These are phyloP conservation scores for Musa itinerans DNA, from an alignment of 176 grass and related monocot genomes.

Conservation along the genomic window DNA sequence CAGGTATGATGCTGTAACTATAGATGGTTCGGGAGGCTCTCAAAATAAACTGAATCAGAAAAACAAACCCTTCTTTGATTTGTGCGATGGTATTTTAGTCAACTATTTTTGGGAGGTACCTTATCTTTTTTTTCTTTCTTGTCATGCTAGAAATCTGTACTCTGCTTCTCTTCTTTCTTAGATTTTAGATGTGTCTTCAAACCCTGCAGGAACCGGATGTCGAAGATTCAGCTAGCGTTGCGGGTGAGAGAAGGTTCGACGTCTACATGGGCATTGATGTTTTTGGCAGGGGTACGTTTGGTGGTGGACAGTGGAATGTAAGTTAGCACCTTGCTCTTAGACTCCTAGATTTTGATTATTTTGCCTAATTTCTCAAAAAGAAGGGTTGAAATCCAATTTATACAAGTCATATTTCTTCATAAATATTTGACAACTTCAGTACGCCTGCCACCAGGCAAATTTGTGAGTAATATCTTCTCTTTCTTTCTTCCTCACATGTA, in stretches of 20 bases:
- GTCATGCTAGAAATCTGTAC: not conserved
- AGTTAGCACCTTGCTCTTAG: conserved; percentile 11
- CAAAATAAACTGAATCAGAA: conserved; percentile 67
- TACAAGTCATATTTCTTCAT: not conserved
- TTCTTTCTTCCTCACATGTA: not conserved
- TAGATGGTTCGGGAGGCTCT: conserved; percentile 49
- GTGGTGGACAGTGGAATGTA: conserved; percentile 92
- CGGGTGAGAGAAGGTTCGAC: conserved; percentile 66
- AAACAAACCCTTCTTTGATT: conserved; percentile 83
- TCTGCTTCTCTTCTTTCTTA: not conserved
- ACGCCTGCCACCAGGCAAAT: not conserved
- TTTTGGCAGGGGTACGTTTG: conserved; percentile 74
- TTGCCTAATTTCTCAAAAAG: not conserved
- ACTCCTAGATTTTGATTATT: not conserved
- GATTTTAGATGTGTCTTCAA: conserved; percentile 6
- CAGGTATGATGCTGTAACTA: conserved; percentile 81
- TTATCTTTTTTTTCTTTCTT: not conserved
- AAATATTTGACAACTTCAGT: not conserved
- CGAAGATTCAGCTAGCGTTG: conserved; percentile 47
- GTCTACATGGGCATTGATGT: conserved; percentile 99
- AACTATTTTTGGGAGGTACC: conserved; percentile 77
- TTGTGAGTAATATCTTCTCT: not conserved
- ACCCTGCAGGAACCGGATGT: conserved; percentile 45
- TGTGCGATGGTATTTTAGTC: conserved; percentile 80
- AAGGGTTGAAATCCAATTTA: not conserved